Base-by-base conservation (phyloP, 2,329 filamentous ascomycete genomes). In the Arthrobotrys conoides region DNA sequence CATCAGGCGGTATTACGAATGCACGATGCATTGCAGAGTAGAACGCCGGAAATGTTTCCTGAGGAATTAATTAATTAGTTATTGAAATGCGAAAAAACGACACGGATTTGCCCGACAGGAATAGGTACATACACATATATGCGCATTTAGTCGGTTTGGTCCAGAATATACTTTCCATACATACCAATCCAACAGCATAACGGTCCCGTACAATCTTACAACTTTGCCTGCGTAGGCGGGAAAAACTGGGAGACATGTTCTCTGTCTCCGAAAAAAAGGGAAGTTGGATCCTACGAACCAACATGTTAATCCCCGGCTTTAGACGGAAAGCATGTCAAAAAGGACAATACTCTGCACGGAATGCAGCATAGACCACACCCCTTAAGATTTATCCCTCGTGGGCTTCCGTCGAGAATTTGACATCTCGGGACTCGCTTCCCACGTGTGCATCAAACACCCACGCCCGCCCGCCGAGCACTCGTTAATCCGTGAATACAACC, bases 391-490 rank as follows among this genome's bases (percentile, higher is more conserved):
- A 22, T 61, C 20, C 57, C 53, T 38, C 41, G 53, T 70, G n/a
- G 46, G 44, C 20, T 22, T 27, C 30, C 67, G 44, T 44, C 38
- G n/a, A 63, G 27, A 44, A 20, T 68, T 69, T 75, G 64, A 75
- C 71, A 69, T 75, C 46, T 59, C 72, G 72, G 64, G 72, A 66
- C 22, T 76, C 72, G 72, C 72, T 76, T 76, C 72, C 72, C 72
- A 70, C 72, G 72, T 76, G 72, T 64, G 71, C 71, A 75, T 63
- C 57, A 75, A 36, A n/a, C 38, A 16, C 38, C 38, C 38, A 44
- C 38, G 3, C 38, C n/a, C 27, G 27, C 27, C 27, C 46, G 48
- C 48, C 48, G 48, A 51, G 48, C 10, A 24, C 48, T 51, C 44
- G 44, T 20, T 46, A 10, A 5, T 51, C 48, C 48, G 48, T 51